phyloP scores from a whole-genome alignment of 345 rosid genomes.

The Arabidopsis suecica region DNA sequence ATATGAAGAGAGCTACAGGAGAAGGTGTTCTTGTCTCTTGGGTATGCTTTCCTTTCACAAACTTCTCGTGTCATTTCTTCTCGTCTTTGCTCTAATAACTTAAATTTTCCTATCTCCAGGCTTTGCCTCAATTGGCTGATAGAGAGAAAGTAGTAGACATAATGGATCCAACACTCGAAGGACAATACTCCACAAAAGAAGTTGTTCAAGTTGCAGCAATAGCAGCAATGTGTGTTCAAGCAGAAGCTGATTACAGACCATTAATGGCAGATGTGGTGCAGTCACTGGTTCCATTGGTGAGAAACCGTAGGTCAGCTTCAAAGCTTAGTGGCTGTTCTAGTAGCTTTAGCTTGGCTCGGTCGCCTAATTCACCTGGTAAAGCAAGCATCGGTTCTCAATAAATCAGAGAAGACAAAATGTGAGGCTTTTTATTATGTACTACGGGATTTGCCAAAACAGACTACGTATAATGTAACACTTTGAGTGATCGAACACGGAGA shows the following conservation, averaged over 20 bases:
- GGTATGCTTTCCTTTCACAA: conserved; percentile 49
- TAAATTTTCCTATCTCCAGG: conserved; percentile 47
- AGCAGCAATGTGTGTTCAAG: conserved; percentile 96
- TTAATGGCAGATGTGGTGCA: conserved; percentile 95
- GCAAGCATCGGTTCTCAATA: conserved; percentile 45
- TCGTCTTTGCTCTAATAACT: background rate
- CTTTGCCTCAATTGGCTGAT: conserved; percentile 75
- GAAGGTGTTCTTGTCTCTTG: conserved; percentile 90
- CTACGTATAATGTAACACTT: conserved; percentile 19
- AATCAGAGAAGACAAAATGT: background rate
- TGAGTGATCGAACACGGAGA: conserved; percentile 17
- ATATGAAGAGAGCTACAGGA: conserved; percentile 78
- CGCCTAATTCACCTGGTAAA: conserved; percentile 51
- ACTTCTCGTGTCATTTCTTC: background rate
- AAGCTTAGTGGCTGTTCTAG: conserved; percentile 61
- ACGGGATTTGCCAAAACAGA: background rate
- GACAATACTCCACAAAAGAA: conserved; percentile 83
- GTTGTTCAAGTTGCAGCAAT: conserved; percentile 93
- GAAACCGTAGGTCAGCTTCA: conserved; percentile 60
- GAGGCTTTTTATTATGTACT: background rate
- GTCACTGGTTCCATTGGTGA: conserved; percentile 80
- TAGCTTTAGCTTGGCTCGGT: conserved; percentile 55
- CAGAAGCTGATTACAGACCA: conserved; percentile 89
- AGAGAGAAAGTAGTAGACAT: conserved; percentile 82
- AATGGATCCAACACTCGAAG: conserved; percentile 84